Conservation (phyloP, 805 yeast genomes). For the Nakazawaea sp. region DNA sequence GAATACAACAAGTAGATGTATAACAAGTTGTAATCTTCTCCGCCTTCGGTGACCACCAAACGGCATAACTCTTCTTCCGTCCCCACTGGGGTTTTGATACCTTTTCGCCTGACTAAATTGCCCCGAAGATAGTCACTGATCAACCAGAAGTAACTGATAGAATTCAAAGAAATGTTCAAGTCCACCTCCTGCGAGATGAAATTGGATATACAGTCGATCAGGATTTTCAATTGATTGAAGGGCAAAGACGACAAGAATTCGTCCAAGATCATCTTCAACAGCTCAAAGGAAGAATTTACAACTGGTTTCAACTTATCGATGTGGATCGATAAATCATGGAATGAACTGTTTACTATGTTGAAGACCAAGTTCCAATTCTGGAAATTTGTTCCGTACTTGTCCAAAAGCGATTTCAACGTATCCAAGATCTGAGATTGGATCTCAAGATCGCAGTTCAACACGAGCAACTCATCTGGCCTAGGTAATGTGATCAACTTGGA, state of each 20-base stretch:
- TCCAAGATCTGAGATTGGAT: conserved; percentile 55
- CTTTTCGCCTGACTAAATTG: conserved; percentile 8
- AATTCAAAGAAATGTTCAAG: conserved; percentile 82
- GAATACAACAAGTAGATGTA: conserved; percentile 61
- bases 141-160: conserved; percentile 89
- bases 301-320: conserved; percentile 44
- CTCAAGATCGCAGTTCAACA: conserved; percentile 58
- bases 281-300: conserved; percentile 67
- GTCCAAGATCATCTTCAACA: conserved; percentile 76
- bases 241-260: conserved; percentile 79
- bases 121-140: conserved; percentile 65
- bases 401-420: conserved; percentile 66
- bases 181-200: conserved; percentile 70
- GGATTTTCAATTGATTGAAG: conserved; percentile 46
- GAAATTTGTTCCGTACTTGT: conserved; percentile 62
- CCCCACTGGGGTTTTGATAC: conserved; percentile 13
- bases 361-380: conserved; percentile 70
- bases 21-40: conserved; percentile 28
- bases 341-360: conserved; percentile 53
- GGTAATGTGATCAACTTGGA: conserved; percentile 30
- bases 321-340: conserved; percentile 21
- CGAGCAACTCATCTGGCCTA: conserved; percentile 32
- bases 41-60: conserved; percentile 14
- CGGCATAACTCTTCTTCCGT: conserved; percentile 19
- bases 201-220: conserved; percentile 65